Base-by-base conservation (phyloP, 768 basidiomycete species). In the Peribolospora kevripleyi region DNA sequence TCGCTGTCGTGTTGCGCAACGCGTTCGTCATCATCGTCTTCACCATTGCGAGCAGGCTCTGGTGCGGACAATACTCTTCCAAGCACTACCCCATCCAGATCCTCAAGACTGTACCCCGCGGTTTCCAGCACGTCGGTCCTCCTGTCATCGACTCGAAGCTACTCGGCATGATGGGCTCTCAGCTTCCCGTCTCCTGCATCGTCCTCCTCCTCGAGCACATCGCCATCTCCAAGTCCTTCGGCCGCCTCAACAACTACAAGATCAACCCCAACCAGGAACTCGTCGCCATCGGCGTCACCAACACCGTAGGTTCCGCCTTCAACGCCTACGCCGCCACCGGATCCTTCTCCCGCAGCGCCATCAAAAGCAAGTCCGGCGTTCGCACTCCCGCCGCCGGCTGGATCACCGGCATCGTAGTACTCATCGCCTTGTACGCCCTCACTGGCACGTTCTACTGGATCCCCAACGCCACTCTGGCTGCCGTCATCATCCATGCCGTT, bases 281-380 rank as follows among this genome's bases (percentile, higher is more conserved):
- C 51, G 83, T 95, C 61, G 88, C 91, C 46, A 95, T 98, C 61
- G 91, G 91, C n/a, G 85, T 97, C 14, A 83, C 87, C 13, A 91
- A 91, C 67, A 84, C 84, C 1, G 64, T 93, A 59, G 91, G 91
- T 3, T 81, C 84, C 11, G 71, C 83, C 61, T 95, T 98, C 67
- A 75, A 69, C 53, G 91, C 88, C 0, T 97, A 93, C 67, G 90
- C 93, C 7, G 85, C 91, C 0, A 98, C 93, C 9, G 93, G 93
- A 2, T 95, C 90, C 1, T 98, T 98, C 75, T 93, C 90, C 45
- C 83, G 93, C n/a, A 84, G 88, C 3, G 93, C 93, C 2, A 72
- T 98, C 64, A 88, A 93, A 69, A 79, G 84, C 40, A 95, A 91
- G 68, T 90, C 85, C 0, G 93, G 93, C 50, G 91, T 97, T n/a